These are phyloP conservation scores for Pyricularia grisea DNA, from an alignment of 2,329 filamentous ascomycete species.

Conservation along the genomic window DNA sequence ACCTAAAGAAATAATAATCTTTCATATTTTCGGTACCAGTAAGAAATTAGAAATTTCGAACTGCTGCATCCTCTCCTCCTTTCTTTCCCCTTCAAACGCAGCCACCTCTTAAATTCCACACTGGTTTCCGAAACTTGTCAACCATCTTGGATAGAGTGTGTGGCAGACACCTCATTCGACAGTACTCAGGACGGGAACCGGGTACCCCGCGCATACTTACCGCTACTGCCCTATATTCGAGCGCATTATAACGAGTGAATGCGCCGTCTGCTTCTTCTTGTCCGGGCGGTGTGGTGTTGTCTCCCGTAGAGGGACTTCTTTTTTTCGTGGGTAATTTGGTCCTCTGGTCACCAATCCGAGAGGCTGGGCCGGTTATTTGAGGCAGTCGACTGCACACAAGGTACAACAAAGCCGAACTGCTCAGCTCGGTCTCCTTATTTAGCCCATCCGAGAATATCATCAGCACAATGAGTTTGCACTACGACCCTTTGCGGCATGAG, in stretches of 20 bases:
- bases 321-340: background rate
- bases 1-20: background rate
- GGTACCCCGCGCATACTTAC: background rate
- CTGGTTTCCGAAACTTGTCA: background rate
- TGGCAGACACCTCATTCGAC: background rate
- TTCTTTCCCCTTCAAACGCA: background rate
- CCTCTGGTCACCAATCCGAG: slow-evolving; percentile 11
- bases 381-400: background rate
- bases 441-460: background rate
- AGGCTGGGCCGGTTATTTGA: slow-evolving; percentile 16
- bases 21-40: background rate
- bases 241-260: slow-evolving; percentile 1
- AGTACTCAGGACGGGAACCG: background rate
- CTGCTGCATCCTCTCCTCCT: background rate
- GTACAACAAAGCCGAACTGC: background rate
- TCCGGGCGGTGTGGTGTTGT: background rate
- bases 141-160: background rate
- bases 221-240: background rate
- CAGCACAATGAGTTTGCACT: slow-evolving; percentile 12
- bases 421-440: background rate
- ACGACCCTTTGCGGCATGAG: slow-evolving; percentile 12
- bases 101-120: background rate
- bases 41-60: background rate
- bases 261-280: background rate
- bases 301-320: background rate